phyloP scores from a whole-genome alignment of 2,329 filamentous ascomycete species.

The Talaromyces sp. region DNA sequence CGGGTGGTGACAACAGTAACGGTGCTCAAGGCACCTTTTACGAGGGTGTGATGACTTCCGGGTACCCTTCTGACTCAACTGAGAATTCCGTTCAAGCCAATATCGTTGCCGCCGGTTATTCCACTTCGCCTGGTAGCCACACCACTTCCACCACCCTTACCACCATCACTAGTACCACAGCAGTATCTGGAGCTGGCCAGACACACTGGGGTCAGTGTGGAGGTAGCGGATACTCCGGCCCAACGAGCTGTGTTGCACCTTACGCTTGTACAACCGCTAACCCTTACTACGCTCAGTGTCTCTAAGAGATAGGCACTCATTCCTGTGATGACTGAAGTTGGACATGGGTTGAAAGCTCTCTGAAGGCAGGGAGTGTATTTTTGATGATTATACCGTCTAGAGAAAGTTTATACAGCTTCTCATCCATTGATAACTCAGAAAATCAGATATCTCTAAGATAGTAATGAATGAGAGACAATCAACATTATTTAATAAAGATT shows the following conservation, averaged over 20 bases:
- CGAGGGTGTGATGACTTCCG: constrained; percentile 15
- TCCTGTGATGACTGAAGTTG: not conserved
- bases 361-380: not conserved
- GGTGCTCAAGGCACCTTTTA: constrained; percentile 16
- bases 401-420: not conserved
- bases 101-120: constrained; percentile 10
- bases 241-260: constrained; percentile 5
- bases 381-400: not conserved
- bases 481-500: not conserved
- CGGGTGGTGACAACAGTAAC: constrained; percentile 15
- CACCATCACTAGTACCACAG: not conserved
- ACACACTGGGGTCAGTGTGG: constrained; percentile 8
- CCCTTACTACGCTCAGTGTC: constrained; percentile 8
- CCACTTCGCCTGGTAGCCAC: not conserved
- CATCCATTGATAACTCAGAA: too few species aligned
- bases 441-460: not conserved
- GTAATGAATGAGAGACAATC: not conserved
- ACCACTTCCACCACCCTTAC: not conserved
- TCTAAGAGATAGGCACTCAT: not conserved
- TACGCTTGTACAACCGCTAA: constrained; percentile 6
- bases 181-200: not conserved
- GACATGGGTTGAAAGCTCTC: not conserved
- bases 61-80: constrained; percentile 13
- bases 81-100: constrained; percentile 15
- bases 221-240: constrained; percentile 8